Evolutionary conservation across 2,329 filamentous ascomycete genomes (phyloP).

Genomic region (Paraphaeosphaeria minitans): DNA sequence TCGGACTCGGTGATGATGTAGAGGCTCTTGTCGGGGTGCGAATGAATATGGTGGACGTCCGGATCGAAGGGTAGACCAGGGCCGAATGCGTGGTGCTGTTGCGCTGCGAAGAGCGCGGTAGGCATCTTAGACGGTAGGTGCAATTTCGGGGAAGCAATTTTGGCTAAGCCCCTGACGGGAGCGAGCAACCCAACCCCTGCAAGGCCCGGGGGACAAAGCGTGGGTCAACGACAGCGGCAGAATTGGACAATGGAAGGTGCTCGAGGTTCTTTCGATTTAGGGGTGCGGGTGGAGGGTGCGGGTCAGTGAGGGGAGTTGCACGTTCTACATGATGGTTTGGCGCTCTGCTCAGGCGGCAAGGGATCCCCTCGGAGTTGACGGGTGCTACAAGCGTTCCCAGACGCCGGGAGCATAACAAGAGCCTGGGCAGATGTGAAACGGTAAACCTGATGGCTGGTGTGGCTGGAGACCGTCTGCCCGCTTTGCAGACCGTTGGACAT

Average conservation of each 20-base stretch:
- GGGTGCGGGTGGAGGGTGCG: constrained; percentile 7
- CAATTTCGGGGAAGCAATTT: constrained; percentile 38
- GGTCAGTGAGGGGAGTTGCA: not conserved
- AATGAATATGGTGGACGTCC: constrained; percentile 31
- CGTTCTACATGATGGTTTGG: constrained; percentile 4
- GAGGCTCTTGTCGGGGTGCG: constrained; percentile 25
- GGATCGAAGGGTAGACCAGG: constrained; percentile 17
- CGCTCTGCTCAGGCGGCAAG: constrained; percentile 9
- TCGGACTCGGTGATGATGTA: constrained; percentile 45
- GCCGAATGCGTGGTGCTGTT: constrained; percentile 23
- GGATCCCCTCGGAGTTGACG: constrained; percentile 12
- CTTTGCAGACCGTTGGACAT: constrained; percentile 11
- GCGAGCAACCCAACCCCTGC: constrained; percentile 25
- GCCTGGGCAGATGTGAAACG: constrained; percentile 28
- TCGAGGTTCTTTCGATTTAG: not conserved
- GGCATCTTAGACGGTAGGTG: constrained; percentile 31
- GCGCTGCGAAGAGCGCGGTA: constrained; percentile 31
- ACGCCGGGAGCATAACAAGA: constrained; percentile 29
- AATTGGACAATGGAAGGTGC: not conserved
- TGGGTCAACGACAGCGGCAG: constrained; percentile 16
- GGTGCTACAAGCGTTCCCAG: constrained; percentile 23
- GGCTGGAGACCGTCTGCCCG: constrained; percentile 30
- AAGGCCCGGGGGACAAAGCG: constrained; percentile 6
- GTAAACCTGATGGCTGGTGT: constrained; percentile 35
- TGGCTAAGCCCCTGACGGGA: constrained; percentile 37